A percentile compares a stretch with the other conserved stretches of the same genome.
Evolutionary conservation across 148 eudicot species (phyloP).

Genomic region (Euryodendron excelsum): DNA sequence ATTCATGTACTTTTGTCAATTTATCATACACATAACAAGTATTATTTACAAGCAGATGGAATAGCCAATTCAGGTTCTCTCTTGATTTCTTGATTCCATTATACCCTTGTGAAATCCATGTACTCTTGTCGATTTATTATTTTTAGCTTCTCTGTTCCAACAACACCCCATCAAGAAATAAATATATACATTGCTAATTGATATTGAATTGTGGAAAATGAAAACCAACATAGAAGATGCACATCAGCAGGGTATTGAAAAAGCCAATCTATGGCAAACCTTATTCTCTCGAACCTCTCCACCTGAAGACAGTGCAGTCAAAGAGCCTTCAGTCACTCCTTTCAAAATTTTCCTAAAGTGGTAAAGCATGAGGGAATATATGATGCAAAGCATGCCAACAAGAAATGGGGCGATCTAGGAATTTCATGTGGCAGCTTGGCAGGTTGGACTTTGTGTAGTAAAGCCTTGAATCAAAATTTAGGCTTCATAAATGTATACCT

Average conservation of each 20-base stretch:
- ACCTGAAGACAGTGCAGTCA: too few relatives aligned
- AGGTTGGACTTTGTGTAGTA: neutral
- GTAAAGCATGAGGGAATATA: neutral
- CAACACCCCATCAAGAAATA: neutral
- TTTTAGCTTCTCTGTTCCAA: neutral
- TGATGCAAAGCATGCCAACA: too few relatives aligned
- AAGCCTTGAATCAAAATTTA: neutral
- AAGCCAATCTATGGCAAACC: neutral
- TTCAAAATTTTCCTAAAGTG: neutral
- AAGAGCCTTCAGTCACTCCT: too few relatives aligned
- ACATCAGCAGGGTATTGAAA: neutral
- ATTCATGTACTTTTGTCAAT: neutral
- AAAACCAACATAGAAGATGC: neutral
- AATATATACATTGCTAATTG: neutral
- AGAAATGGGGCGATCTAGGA: neutral
- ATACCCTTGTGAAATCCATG: neutral
- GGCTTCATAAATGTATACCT: neutral
- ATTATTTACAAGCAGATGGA: neutral
- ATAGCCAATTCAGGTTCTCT: neutral
- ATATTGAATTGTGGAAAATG: neutral
- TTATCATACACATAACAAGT: neutral
- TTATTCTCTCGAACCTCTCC: too few relatives aligned
- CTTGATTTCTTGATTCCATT: neutral
- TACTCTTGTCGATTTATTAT: neutral
- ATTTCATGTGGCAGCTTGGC: neutral